Percentiles rank a stretch among this genome's conserved stretches.
Conservation (phyloP, 148 eudicot species). For the Simmondsia chinensis region DNA sequence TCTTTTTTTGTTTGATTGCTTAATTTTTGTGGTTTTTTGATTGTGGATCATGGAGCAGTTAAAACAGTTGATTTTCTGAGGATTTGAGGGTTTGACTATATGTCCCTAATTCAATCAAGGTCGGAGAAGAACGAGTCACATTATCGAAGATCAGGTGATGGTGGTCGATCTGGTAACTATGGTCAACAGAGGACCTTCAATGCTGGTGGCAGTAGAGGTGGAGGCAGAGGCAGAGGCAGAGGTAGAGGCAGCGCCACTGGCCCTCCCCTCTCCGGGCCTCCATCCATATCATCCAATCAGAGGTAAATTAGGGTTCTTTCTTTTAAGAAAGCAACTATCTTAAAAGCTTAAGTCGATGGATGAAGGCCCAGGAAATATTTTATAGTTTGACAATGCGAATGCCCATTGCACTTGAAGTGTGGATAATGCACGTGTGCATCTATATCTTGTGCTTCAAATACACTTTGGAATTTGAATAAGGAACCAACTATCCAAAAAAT, state of each 20-base stretch:
- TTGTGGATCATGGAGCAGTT: slow-evolving; percentile 1
- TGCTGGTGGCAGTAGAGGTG: slow-evolving; percentile 28
- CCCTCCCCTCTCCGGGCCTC: slow-evolving; percentile 28
- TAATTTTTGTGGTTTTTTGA: slow-evolving; percentile 5
- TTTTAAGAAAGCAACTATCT: too few relatives aligned
- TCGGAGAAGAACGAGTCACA: slow-evolving; percentile 68
- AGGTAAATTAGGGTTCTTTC: slow-evolving; percentile 27
- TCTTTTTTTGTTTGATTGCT: neutral
- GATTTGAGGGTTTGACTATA: slow-evolving; percentile 49
- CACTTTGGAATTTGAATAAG: too few relatives aligned
- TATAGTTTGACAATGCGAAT: too few relatives aligned
- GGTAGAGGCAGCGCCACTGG: slow-evolving; percentile 37
- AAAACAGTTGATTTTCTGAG: neutral
- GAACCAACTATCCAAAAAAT: too few relatives aligned
- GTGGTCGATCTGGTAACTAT: slow-evolving; percentile 53
- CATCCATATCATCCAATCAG: slow-evolving; percentile 22
- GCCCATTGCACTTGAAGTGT: too few relatives aligned
- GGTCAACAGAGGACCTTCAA: slow-evolving; percentile 39
- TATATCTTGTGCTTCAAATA: too few relatives aligned
- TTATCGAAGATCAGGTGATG: slow-evolving; percentile 40
- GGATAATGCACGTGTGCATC: too few relatives aligned
- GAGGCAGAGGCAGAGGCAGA: slow-evolving; percentile 19
- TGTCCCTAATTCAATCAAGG: slow-evolving; percentile 96
- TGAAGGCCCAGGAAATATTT: too few relatives aligned
- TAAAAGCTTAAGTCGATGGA: too few relatives aligned